Percentiles rank a stretch among this genome's conserved stretches.
phyloP scores from a whole-genome alignment of 1,284 basidiomycete genomes.

The Cryptococcus amylolentus region DNA sequence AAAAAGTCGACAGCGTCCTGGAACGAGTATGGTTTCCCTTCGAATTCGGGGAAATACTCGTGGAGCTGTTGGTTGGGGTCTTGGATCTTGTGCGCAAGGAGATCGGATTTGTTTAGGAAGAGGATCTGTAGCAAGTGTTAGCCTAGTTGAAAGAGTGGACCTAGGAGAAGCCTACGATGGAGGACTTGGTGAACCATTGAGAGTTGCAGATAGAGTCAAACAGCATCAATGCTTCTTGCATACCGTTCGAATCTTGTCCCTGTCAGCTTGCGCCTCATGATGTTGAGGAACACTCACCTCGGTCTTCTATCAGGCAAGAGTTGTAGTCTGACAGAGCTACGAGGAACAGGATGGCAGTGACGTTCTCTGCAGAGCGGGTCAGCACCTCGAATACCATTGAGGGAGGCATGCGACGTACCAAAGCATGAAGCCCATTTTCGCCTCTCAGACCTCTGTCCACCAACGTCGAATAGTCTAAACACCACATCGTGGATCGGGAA shows the following conservation, averaged over 20 bases:
- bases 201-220: constrained; percentile 93
- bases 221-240: constrained; percentile 93
- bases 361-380: constrained; percentile 55
- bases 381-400: background rate
- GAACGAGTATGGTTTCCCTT: constrained; percentile 54
- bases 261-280: background rate
- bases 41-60: constrained; percentile 69
- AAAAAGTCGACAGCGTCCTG: constrained; percentile 61
- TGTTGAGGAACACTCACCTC: constrained; percentile 61
- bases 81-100: constrained; percentile 76
- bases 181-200: constrained; percentile 81
- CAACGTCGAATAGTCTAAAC: constrained; percentile 81
- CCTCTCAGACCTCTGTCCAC: constrained; percentile 67
- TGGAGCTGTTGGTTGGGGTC: constrained; percentile 69
- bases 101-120: constrained; percentile 85
- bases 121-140: constrained; percentile 58
- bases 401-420: constrained; percentile 51
- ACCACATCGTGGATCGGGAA: constrained; percentile 57
- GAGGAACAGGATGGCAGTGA: constrained; percentile 90
- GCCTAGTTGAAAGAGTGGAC: background rate
- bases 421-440: constrained; percentile 59
- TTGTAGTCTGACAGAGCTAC: constrained; percentile 94
- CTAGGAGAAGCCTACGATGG: constrained; percentile 61
- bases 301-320: constrained; percentile 88
- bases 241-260: constrained; percentile 85